Conservation (phyloP, 305 asterid genomes). For the Fraxinus baroniana region DNA sequence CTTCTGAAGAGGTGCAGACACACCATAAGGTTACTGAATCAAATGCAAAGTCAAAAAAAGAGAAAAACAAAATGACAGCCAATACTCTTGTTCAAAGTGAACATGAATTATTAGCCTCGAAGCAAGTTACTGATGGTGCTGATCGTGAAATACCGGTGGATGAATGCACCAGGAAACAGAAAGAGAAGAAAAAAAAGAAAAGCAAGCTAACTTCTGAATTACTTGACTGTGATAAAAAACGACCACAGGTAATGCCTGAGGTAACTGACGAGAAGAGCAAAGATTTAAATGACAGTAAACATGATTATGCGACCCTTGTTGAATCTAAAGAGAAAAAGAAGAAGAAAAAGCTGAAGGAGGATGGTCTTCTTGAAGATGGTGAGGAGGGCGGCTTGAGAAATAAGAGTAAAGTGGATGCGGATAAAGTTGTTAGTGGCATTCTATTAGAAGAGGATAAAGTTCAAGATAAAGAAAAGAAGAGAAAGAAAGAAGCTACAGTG, state of each 20-base stretch:
- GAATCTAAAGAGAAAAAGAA: constrained; percentile 35
- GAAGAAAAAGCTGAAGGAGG: constrained; percentile 22
- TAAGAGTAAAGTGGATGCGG: neutral
- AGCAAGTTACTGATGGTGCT: constrained; percentile 23
- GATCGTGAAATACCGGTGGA: constrained; percentile 26
- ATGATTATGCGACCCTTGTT: constrained; percentile 12
- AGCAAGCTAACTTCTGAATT: constrained; percentile 29
- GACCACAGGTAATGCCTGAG: constrained; percentile 15
- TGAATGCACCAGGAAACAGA: constrained; percentile 32
- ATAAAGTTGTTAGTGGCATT: neutral
- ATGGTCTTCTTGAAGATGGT: constrained; percentile 17
- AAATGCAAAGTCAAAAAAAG: constrained; percentile 17
- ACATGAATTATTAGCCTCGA: constrained; percentile 16
- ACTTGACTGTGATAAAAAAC: constrained; percentile 24
- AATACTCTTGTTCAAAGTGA: neutral
- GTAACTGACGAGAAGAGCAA: constrained; percentile 21
- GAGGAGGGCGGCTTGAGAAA: neutral
- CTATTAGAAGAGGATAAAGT: constrained; percentile 2
- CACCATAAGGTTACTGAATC: constrained; percentile 28
- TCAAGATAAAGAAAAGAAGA: constrained; percentile 25
- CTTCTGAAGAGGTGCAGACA: constrained; percentile 12
- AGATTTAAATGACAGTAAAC: constrained; percentile 16
- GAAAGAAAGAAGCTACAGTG: constrained; percentile 13
- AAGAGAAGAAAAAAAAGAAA: constrained; percentile 51
- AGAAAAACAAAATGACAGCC: constrained; percentile 15